phyloP scores from a whole-genome alignment of 164 flowering plant genomes.

The Saururus chinensis region DNA sequence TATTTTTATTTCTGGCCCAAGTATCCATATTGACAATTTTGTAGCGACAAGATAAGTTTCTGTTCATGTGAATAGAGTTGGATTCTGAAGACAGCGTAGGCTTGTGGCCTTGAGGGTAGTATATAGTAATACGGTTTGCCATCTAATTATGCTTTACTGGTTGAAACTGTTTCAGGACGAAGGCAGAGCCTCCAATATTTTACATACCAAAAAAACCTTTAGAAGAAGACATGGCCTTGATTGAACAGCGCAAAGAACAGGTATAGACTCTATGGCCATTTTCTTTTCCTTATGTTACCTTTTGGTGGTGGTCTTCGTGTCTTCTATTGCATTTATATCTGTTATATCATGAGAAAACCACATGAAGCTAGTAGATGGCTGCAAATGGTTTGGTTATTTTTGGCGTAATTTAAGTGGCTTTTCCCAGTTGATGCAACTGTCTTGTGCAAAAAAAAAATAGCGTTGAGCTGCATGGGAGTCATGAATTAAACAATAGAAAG shows the following conservation, averaged over 20 bases:
- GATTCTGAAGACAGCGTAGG: constrained; percentile 29
- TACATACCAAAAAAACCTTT: constrained; percentile 65
- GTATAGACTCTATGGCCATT: constrained; percentile 19
- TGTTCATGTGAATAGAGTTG: constrained; percentile 52
- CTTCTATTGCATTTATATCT: too few species aligned
- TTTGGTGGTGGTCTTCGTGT: background rate
- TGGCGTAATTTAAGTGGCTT: too few species aligned
- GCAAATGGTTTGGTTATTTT: too few species aligned
- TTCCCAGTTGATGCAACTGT: too few species aligned
- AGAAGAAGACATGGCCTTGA: constrained; percentile 46
- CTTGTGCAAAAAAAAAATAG: too few species aligned
- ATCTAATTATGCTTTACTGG: constrained; percentile 12
- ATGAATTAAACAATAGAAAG: too few species aligned
- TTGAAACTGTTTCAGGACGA: constrained; percentile 51
- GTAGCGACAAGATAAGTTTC: constrained; percentile 98
- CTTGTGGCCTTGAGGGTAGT: constrained; percentile 9
- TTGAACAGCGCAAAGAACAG: constrained; percentile 62
- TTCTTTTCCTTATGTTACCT: background rate
- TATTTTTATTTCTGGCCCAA: constrained; percentile 96
- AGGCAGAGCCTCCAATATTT: constrained; percentile 78
- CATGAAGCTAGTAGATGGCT: too few species aligned
- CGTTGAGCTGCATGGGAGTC: too few species aligned
- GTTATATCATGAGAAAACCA: too few species aligned
- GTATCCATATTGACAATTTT: constrained; percentile 97
- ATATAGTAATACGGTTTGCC: background rate